phyloP scores from a whole-genome alignment of 495 filamentous ascomycete genomes.

The Xylaria nigripes region DNA sequence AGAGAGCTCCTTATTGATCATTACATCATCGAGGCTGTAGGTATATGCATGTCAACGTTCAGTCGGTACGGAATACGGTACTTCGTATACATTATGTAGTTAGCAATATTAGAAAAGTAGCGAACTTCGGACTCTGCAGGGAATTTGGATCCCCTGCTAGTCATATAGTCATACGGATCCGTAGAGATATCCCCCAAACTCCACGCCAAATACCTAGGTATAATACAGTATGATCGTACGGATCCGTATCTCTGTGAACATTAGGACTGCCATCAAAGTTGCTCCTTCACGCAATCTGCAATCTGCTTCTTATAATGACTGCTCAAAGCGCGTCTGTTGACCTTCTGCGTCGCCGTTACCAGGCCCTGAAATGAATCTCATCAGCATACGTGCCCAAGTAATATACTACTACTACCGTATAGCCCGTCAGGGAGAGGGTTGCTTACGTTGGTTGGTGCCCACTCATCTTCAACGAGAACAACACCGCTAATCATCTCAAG shows the following conservation, averaged over 20 bases:
- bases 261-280: not conserved
- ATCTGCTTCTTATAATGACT: conserved; percentile 51
- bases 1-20: no score
- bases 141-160: not conserved
- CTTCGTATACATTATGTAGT: no score
- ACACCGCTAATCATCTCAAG: conserved; percentile 55
- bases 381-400: not conserved
- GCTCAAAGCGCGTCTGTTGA: conserved; percentile 48
- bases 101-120: no score
- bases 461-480: conserved; percentile 56
- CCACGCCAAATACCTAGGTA: not conserved
- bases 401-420: no score
- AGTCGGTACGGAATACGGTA: no score
- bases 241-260: not conserved
- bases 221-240: not conserved
- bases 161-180: not conserved
- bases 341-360: conserved; percentile 55
- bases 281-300: conserved; percentile 32
- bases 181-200: not conserved
- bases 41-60: no score
- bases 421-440: not conserved
- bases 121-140: not conserved
- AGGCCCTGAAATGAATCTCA: conserved; percentile 41
- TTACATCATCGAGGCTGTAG: no score
- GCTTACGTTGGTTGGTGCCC: conserved; percentile 54